phyloP scores from a whole-genome alignment of 371 early-diverging fungal genomes.

The Apophysomyces sp. region DNA sequence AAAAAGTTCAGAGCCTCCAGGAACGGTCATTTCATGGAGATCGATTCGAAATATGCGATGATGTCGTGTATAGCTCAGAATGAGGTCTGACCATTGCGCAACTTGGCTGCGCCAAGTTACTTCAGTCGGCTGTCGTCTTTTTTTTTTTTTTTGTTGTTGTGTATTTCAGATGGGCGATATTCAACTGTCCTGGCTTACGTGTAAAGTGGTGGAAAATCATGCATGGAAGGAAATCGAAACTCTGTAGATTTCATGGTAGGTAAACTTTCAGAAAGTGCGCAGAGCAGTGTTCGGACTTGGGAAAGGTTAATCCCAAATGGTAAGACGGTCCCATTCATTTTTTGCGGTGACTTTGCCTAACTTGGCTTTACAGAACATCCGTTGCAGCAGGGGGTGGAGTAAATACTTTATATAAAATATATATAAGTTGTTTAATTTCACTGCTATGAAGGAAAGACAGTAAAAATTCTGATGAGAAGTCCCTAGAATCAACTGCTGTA shows the following conservation, averaged over 20 bases:
- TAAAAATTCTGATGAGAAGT: too few species aligned
- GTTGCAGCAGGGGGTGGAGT: too few species aligned
- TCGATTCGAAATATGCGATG: constrained; percentile 64
- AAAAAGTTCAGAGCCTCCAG: constrained; percentile 59
- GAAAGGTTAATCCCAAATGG: not conserved
- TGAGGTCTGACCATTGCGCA: constrained; percentile 75
- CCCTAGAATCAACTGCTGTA: too few species aligned
- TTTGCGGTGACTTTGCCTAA: not conserved
- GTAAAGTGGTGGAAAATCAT: constrained; percentile 89
- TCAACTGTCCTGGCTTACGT: constrained; percentile 59
- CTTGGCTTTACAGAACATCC: too few species aligned
- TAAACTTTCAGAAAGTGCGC: too few species aligned
- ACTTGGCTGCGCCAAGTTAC: constrained; percentile 84
- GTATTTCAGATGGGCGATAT: not conserved
- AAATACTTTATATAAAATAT: too few species aligned
- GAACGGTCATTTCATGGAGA: constrained; percentile 58
- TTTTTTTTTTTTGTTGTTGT: not conserved
- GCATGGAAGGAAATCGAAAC: constrained; percentile 75
- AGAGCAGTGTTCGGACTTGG: too few species aligned
- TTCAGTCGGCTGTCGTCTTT: constrained; percentile 78
- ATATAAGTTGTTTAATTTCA: too few species aligned
- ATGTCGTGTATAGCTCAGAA: constrained; percentile 68
- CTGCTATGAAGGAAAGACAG: too few species aligned
- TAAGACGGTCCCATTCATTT: not conserved
- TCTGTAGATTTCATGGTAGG: constrained; percentile 8